Evolutionary conservation across 2,329 filamentous ascomycete genomes (phyloP).

Genomic region (Hymenoscyphus albidus): DNA sequence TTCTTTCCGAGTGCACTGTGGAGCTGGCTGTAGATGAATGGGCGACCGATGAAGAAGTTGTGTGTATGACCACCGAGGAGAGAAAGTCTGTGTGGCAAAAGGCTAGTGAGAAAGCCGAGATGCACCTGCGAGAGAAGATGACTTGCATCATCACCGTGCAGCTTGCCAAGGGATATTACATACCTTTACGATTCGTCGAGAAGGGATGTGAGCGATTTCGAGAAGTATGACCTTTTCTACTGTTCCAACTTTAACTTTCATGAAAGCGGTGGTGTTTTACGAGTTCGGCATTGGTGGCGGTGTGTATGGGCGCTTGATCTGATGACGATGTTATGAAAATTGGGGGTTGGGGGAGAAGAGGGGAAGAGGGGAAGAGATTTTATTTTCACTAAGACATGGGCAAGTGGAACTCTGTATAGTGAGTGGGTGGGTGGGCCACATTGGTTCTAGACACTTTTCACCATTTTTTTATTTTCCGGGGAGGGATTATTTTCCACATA

Average conservation of each 20-base stretch:
- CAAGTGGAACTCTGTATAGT: too few species aligned
- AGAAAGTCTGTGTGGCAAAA: slow-evolving; percentile 12
- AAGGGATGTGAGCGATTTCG: slow-evolving; percentile 18
- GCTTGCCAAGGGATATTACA: slow-evolving; percentile 8
- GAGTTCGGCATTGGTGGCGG: neutral
- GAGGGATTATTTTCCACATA: too few species aligned
- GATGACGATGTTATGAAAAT: neutral
- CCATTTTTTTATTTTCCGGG: too few species aligned
- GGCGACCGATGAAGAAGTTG: slow-evolving; percentile 15
- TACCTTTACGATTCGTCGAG: slow-evolving; percentile 17
- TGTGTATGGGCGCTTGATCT: too few species aligned
- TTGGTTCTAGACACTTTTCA: too few species aligned
- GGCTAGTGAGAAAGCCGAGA: slow-evolving; percentile 15
- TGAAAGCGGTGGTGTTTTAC: neutral
- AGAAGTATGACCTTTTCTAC: neutral
- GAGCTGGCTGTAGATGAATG: slow-evolving; percentile 20
- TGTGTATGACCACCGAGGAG: slow-evolving; percentile 11
- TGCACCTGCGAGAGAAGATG: slow-evolving; percentile 9
- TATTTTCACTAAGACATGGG: neutral
- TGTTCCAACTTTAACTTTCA: neutral
- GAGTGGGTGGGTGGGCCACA: too few species aligned
- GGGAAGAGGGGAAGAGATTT: neutral
- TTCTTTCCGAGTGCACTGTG: slow-evolving; percentile 16
- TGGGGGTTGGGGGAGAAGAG: neutral
- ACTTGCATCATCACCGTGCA: slow-evolving; percentile 18